A percentile compares a stretch with the other conserved stretches of the same genome.
Evolutionary conservation across 768 basidiomycete species (phyloP).

Genomic region (Pleurotus salmoneostramineus): DNA sequence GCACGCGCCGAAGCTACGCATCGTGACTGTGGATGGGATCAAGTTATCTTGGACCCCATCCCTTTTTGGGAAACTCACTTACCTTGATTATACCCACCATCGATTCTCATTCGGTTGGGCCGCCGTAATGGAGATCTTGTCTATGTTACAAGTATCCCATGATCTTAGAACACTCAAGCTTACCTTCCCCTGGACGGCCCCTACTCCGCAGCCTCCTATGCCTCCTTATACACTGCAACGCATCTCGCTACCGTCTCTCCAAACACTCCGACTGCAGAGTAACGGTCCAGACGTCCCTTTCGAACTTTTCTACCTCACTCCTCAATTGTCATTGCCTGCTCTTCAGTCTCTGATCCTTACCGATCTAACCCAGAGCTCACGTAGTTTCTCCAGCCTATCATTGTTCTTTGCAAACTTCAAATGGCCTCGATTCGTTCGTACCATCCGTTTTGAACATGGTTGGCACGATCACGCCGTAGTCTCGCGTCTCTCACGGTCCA

Average conservation of each 20-base stretch:
- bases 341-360: slow-evolving; percentile 45
- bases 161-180: slow-evolving; percentile 51
- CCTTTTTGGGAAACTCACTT: slow-evolving; percentile 57
- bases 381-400: slow-evolving; percentile 39
- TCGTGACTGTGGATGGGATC: slow-evolving; percentile 59
- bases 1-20: slow-evolving; percentile 50
- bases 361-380: slow-evolving; percentile 30
- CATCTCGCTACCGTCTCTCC: slow-evolving; percentile 42
- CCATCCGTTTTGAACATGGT: slow-evolving; percentile 37
- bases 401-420: slow-evolving; percentile 43
- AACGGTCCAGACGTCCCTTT: slow-evolving; percentile 56
- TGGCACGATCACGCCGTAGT: slow-evolving; percentile 44
- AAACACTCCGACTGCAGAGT: slow-evolving; percentile 43
- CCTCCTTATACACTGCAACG: slow-evolving; percentile 22
- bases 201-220: slow-evolving; percentile 17
- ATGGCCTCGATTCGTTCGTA: slow-evolving; percentile 33
- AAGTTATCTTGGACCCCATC: slow-evolving; percentile 60
- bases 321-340: slow-evolving; percentile 43
- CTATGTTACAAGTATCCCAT: slow-evolving; percentile 52
- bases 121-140: slow-evolving; percentile 53
- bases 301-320: slow-evolving; percentile 51
- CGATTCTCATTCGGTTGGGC: slow-evolving; percentile 57
- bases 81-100: slow-evolving; percentile 70
- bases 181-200: slow-evolving; percentile 42
- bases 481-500: slow-evolving; percentile 26